Percentiles rank a stretch among this genome's conserved stretches.
phyloP scores from a whole-genome alignment of 208 protist genomes.

The Polymyxa betae region DNA sequence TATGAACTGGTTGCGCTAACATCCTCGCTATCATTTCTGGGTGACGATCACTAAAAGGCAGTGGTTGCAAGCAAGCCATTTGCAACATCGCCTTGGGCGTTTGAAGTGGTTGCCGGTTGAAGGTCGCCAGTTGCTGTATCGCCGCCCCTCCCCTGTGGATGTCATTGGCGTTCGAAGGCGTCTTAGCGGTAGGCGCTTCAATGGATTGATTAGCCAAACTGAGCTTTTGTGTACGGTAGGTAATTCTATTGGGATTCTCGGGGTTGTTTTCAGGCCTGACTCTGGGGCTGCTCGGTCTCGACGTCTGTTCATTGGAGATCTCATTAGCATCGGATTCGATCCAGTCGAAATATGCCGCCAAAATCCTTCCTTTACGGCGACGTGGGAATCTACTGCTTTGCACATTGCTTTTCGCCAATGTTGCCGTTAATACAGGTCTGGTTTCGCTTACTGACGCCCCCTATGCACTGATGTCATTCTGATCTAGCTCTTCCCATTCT shows the following conservation, averaged over 20 bases:
- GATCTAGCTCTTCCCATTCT: slow-evolving; percentile 16
- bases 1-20: no score
- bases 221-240: background rate
- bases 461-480: background rate
- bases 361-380: slow-evolving; percentile 60
- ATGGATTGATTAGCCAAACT: background rate
- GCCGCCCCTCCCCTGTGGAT: background rate
- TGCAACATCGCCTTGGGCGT: no score
- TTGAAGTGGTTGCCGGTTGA: no score
- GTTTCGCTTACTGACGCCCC: background rate
- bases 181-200: no score
- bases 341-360: slow-evolving; percentile 53
- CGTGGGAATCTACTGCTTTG: slow-evolving; percentile 67
- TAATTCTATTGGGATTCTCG: slow-evolving; percentile 59
- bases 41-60: no score
- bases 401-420: slow-evolving; percentile 66
- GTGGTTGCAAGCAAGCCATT: no score
- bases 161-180: background rate
- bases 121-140: no score
- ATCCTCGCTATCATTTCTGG: no score
- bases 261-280: slow-evolving; percentile 66
- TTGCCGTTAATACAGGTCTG: slow-evolving; percentile 48
- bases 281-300: slow-evolving; percentile 63
- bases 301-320: slow-evolving; percentile 53
- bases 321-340: slow-evolving; percentile 29